These are phyloP conservation scores for Leishmania braziliensis DNA, from an alignment of 208 protist species.

Conservation along the genomic window DNA sequence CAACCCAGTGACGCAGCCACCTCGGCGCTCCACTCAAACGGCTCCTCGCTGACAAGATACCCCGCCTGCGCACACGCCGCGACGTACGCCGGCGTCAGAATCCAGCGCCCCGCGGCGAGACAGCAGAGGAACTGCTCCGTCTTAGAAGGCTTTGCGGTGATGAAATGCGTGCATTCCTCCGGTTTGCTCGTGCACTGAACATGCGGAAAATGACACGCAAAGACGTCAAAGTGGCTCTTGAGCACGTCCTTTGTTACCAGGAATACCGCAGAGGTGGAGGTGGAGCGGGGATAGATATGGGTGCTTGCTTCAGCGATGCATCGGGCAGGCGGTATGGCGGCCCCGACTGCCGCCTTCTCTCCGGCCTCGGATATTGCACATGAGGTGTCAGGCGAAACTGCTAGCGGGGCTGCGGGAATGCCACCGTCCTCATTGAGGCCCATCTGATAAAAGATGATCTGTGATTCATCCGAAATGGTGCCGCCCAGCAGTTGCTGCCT, in stretches of 20 bases:
- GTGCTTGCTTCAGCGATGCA: background rate
- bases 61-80: constrained; percentile 31
- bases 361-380: constrained; percentile 94
- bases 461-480: constrained; percentile 25
- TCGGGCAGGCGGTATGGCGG: background rate
- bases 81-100: constrained; percentile 65
- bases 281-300: constrained; percentile 8
- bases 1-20: constrained; percentile 23
- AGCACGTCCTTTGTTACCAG: constrained; percentile 29
- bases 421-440: constrained; percentile 1
- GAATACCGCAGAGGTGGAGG: constrained; percentile 16
- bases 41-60: constrained; percentile 42
- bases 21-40: constrained; percentile 58
- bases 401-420: background rate
- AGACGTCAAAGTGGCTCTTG: constrained; percentile 17
- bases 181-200: constrained; percentile 29
- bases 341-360: background rate
- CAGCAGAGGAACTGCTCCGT: constrained; percentile 68
- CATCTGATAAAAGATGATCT: constrained; percentile 35
- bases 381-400: background rate
- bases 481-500: constrained; percentile 9
- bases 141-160: constrained; percentile 59
- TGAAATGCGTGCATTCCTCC: constrained; percentile 76
- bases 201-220: constrained; percentile 15
- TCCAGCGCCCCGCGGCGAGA: constrained; percentile 65